These are phyloP conservation scores for Fusarium tuaranense DNA, from an alignment of 2,329 filamentous ascomycete genomes.

Conservation along the genomic window DNA sequence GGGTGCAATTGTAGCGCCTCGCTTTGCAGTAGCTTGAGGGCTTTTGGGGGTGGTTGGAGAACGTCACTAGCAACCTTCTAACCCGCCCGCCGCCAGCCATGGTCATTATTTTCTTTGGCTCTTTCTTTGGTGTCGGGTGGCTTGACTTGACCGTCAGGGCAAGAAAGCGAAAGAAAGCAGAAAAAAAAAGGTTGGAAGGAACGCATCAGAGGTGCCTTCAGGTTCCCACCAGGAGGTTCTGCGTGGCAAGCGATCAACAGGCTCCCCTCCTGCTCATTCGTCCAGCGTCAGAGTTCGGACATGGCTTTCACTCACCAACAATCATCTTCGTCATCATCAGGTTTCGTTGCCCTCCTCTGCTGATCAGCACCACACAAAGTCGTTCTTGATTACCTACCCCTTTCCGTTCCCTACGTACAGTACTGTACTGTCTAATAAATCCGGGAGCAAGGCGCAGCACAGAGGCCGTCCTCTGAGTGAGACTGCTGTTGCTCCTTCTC, in stretches of 20 bases:
- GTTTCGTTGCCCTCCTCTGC: constrained; percentile 12
- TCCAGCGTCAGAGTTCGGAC: constrained; percentile 8
- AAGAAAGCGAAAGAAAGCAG: not conserved
- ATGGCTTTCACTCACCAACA: constrained; percentile 6
- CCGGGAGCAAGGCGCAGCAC: constrained; percentile 14
- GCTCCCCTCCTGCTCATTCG: constrained; percentile 25
- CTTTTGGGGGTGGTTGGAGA: constrained; percentile 36
- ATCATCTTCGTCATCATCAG: constrained; percentile 28
- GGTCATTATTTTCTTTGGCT: constrained; percentile 21
- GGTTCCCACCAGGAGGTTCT: constrained; percentile 19
- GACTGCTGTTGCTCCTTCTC: constrained; percentile 1
- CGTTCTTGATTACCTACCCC: constrained; percentile 4
- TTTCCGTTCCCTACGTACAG: not conserved
- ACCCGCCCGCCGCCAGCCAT: constrained; percentile 28
- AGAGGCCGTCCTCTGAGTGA: constrained; percentile 6
- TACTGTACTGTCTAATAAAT: not conserved
- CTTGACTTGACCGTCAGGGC: constrained; percentile 18
- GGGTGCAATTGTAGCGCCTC: constrained; percentile 1
- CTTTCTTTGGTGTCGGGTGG: constrained; percentile 18
- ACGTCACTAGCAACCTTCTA: constrained; percentile 26
- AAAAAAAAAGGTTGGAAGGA: not conserved
- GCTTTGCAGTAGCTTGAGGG: not conserved
- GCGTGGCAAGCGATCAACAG: constrained; percentile 25
- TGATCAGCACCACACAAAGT: constrained; percentile 27
- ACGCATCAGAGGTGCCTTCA: constrained; percentile 8